Conservation (phyloP, 148 eudicot genomes). For the Fallopia convolvulus region DNA sequence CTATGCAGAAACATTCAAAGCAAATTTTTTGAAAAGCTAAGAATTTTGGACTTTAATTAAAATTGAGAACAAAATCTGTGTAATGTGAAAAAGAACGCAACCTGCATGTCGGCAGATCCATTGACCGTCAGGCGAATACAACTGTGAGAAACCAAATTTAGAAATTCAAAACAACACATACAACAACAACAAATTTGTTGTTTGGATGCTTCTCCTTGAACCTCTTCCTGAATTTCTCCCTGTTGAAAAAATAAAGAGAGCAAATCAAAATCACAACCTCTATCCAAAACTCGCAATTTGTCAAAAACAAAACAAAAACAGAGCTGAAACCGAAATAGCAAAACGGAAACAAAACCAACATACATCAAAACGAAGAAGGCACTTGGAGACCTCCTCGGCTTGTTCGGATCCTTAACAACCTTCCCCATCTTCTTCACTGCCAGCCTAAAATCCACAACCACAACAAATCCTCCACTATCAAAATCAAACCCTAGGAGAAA, state of each 20-base stretch:
- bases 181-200: not conserved
- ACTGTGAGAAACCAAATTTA: conserved; percentile 24
- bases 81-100: conserved; percentile 7
- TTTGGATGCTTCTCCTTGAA: conserved; percentile 8
- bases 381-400: too few relatives aligned
- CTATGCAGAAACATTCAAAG: conserved; percentile 8
- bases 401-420: not conserved
- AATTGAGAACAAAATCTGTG: not conserved
- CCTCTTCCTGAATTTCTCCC: conserved; percentile 10
- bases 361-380: too few relatives aligned
- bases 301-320: not conserved
- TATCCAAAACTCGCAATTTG: not conserved
- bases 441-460: not conserved
- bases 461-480: not conserved
- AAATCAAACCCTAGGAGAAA: not conserved
- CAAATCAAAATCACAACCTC: not conserved
- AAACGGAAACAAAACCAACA: too few relatives aligned
- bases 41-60: not conserved
- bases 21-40: not conserved
- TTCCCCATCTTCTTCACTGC: not conserved
- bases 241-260: too few relatives aligned
- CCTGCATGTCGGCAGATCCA: conserved; percentile 67
- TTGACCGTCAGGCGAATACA: conserved; percentile 46
- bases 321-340: not conserved
- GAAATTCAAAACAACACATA: not conserved